Base-by-base conservation (phyloP, 169 alveolate genomes). In the Eimeria acervulina region DNA sequence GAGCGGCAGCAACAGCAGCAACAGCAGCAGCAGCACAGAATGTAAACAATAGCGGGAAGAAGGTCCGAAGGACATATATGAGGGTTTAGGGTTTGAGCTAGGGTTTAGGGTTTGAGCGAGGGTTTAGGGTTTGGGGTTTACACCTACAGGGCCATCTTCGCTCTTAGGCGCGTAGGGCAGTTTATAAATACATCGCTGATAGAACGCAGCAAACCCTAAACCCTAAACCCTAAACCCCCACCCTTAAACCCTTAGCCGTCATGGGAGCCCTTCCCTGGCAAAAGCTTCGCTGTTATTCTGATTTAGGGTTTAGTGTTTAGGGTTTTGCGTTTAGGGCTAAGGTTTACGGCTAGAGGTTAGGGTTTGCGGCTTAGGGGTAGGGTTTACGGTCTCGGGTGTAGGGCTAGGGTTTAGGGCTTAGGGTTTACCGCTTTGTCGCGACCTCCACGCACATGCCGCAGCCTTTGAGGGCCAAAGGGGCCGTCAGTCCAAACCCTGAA, bases 381-480 rank as follows among this genome's bases (percentile, higher is more conserved):
- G n/a, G n/a, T n/a, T n/a, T n/a, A n/a, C n/a, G n/a, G n/a, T n/a
- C n/a, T n/a, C n/a, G n/a, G n/a, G n/a, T n/a, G n/a, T n/a, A n/a
- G n/a, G n/a, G n/a, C n/a, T n/a, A n/a, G n/a, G n/a, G 55, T 47
- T 47, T 47, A 47, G 55, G 55, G 55, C 12, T 47, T 47, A 66
- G 40, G 78, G 78, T 74, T 74, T 74, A 74, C 85, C n/a, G 8
- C 52, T 74, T 28, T 19, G 85, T 74, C n/a, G 85, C 85, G 55
- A 74, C 85, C 33, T 74, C 85, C n/a, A 74, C 28, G 55, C 85
- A 74, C 1, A 74, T 74, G 59, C 85, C 85, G 85, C 85, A 74
- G 59, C 28, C 85, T 26, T 74, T 74, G 26, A 74, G 85, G 33
- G 85, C 59, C n/a, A 74, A 40, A 19, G 85, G 85, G 8, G 55